phyloP scores from a whole-genome alignment of 805 yeast species.

The Dipodascus geniculatus region DNA sequence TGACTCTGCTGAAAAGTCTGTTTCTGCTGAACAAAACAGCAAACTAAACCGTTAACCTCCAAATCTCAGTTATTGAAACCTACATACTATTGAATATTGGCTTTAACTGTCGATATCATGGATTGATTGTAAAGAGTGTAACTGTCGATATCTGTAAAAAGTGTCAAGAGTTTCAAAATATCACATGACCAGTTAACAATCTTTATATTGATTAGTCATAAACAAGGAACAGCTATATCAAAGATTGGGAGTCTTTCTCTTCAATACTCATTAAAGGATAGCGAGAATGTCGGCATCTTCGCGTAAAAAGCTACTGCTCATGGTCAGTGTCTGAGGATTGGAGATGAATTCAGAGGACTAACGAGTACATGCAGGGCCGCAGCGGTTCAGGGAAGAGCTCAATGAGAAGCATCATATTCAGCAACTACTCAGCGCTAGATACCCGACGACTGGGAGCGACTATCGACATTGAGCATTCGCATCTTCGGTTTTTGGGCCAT shows the following conservation, averaged over 20 bases:
- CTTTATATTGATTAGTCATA: no score
- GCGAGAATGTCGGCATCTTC: constrained; percentile 19
- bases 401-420: constrained; percentile 91
- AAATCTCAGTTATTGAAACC: no score
- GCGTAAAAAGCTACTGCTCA: constrained; percentile 50
- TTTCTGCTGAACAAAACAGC: constrained; percentile 2
- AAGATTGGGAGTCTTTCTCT: background rate
- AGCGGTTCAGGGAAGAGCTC: constrained; percentile 96
- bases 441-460: constrained; percentile 94
- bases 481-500: constrained; percentile 81
- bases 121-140: no score
- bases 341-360: constrained; percentile 1
- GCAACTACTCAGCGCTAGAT: constrained; percentile 93
- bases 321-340: constrained; percentile 30
- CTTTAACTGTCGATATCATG: no score
- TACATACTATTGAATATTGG: background rate
- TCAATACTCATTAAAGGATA: background rate
- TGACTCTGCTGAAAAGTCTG: background rate
- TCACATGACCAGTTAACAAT: no score
- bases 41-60: constrained; percentile 3
- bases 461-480: constrained; percentile 96
- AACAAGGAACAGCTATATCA: no score
- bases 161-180: no score
- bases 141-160: background rate
- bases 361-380: constrained; percentile 50